Conservation (phyloP, 805 yeast genomes). For the Ogataea kodamae region DNA sequence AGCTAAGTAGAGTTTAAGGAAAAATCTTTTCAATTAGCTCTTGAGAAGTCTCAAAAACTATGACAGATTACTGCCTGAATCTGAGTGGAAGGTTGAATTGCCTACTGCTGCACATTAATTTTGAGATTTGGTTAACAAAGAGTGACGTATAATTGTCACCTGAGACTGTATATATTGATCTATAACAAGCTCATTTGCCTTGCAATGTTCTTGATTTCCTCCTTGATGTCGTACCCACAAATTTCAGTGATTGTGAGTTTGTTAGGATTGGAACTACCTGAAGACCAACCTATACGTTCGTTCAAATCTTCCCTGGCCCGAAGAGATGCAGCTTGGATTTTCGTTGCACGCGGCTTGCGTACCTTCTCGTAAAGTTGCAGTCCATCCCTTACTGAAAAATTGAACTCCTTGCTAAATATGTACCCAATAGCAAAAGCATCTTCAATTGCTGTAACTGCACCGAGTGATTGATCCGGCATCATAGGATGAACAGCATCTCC, state of each 20-base stretch:
- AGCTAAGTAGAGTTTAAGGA: neutral
- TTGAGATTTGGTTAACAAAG: too few relatives aligned
- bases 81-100: too few relatives aligned
- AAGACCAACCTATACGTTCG: slow-evolving; percentile 33
- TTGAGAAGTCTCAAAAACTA: neutral
- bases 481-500: slow-evolving; percentile 38
- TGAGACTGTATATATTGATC: too few relatives aligned
- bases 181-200: slow-evolving; percentile 3
- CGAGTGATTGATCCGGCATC: slow-evolving; percentile 25
- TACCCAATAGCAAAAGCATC: slow-evolving; percentile 27
- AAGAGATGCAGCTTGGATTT: slow-evolving; percentile 32
- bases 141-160: too few relatives aligned
- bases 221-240: slow-evolving; percentile 32
- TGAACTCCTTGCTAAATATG: slow-evolving; percentile 28
- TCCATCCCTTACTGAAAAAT: slow-evolving; percentile 24
- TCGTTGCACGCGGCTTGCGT: slow-evolving; percentile 31
- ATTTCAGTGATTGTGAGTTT: slow-evolving; percentile 33
- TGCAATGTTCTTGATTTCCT: slow-evolving; percentile 23
- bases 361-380: slow-evolving; percentile 27
- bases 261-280: slow-evolving; percentile 15
- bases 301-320: slow-evolving; percentile 33
- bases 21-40: neutral
- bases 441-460: slow-evolving; percentile 20
- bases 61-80: too few relatives aligned
- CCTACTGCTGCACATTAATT: too few relatives aligned